phyloP scores from a whole-genome alignment of 2,329 filamentous ascomycete genomes.

The Diaporthe sp. region DNA sequence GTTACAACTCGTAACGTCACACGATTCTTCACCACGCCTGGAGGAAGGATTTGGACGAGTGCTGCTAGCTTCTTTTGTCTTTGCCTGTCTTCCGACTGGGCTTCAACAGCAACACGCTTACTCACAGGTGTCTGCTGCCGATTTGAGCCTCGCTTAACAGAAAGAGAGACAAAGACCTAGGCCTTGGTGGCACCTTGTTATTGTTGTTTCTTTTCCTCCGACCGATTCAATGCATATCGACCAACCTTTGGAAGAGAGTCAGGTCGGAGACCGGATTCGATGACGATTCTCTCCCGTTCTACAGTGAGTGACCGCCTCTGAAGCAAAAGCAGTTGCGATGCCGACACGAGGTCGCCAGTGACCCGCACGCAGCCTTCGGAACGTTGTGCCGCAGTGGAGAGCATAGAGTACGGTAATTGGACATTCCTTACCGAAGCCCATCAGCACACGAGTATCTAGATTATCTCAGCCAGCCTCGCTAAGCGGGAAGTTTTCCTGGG shows the following conservation, averaged over 20 bases:
- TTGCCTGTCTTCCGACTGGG: no score
- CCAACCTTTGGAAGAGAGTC: no score
- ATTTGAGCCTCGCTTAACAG: background rate
- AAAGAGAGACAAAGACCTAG: slow-evolving; percentile 15
- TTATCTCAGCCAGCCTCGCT: background rate
- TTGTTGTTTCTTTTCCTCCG: slow-evolving; percentile 17
- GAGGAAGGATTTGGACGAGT: slow-evolving; percentile 6
- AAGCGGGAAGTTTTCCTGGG: background rate
- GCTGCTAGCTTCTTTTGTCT: background rate
- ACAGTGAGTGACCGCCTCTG: background rate
- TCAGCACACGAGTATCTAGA: background rate
- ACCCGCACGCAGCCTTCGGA: background rate
- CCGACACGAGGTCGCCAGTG: background rate
- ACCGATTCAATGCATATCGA: background rate
- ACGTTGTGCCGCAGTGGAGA: background rate
- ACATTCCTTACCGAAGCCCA: background rate
- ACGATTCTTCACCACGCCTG: background rate
- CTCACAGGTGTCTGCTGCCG: background rate
- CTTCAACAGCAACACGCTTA: background rate
- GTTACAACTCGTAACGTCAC: slow-evolving; percentile 16
- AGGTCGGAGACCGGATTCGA: background rate
- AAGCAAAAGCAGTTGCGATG: background rate
- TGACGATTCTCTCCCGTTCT: no score
- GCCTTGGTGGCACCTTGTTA: background rate
- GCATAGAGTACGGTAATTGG: background rate